Conservation (phyloP, 805 yeast species). For the Cyberlindnera japonica region DNA sequence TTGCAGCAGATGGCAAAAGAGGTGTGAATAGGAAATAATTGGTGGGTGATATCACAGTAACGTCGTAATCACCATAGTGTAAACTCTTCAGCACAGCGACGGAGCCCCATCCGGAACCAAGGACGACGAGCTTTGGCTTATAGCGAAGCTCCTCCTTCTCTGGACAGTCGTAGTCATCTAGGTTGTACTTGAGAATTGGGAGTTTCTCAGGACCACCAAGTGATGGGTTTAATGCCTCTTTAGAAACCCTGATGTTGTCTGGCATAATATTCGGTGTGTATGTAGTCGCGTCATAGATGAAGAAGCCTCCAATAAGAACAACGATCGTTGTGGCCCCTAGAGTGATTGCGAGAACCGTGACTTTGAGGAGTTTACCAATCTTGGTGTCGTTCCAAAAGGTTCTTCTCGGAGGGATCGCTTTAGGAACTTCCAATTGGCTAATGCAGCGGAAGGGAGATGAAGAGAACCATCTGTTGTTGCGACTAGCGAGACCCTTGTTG, state of each 20-base stretch:
- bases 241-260: conserved; percentile 46
- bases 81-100: conserved; percentile 53
- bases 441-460: conserved; percentile 3
- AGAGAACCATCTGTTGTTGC: conserved; percentile 4
- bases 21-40: conserved; percentile 70
- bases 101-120: conserved; percentile 74
- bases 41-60: conserved; percentile 64
- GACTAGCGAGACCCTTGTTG: not conserved
- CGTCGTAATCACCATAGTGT: conserved; percentile 53
- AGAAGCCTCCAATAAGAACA: conserved; percentile 44
- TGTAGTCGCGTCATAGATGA: conserved; percentile 66
- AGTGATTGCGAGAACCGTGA: conserved; percentile 38
- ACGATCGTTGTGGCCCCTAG: conserved; percentile 40
- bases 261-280: conserved; percentile 41
- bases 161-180: conserved; percentile 54
- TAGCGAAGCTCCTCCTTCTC: conserved; percentile 42
- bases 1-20: conserved; percentile 65
- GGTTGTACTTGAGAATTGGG: conserved; percentile 52
- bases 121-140: conserved; percentile 55
- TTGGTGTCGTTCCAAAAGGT: conserved; percentile 26
- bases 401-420: conserved; percentile 22
- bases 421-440: conserved; percentile 17
- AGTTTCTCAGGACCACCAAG: conserved; percentile 70
- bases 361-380: conserved; percentile 33
- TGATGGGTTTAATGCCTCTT: conserved; percentile 50